Base-by-base conservation (phyloP, 225 moss, liverwort and hornwort genomes). In the Pleurozium schreberi region DNA sequence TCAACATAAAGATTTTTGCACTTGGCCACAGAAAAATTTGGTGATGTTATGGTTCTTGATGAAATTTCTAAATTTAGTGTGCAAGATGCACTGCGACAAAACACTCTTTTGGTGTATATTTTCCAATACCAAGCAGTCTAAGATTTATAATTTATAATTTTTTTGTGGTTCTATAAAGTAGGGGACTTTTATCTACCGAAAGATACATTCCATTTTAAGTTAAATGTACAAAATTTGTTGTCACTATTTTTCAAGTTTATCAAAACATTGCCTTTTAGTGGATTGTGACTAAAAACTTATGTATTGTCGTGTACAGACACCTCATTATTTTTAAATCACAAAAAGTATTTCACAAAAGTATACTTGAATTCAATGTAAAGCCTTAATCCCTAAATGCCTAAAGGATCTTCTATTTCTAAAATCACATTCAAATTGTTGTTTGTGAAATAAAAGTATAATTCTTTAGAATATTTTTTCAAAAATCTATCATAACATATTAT, bases 21-120 rank as follows among this genome's bases (percentile, higher is more conserved):
- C n/a, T n/a, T n/a, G n/a, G n/a, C n/a, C n/a, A n/a, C n/a, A n/a
- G n/a, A n/a, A n/a, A n/a, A n/a, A n/a, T n/a, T n/a, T n/a, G n/a
- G n/a, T n/a, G n/a, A n/a, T n/a, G n/a, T n/a, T n/a, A n/a, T n/a
- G n/a, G n/a, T 31, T 47, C 4, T 30, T 30, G 1, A 47, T 30
- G 18, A 18, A 1, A 47, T 47, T 0, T 30, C 0, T 18, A 17
- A 17, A 28, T 18, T 74, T 74, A 7, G 3, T 43, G 1, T 9
- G 3, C 0, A 71, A 0, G n/a, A 27, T 71, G 27, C 12, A 28
- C 3, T 1, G 0, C 3, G 16, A 42, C 1, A 5, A 27, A 43
- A 3, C 10, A 43, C 5, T 16, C 13, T 43, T 71, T 27, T 0
- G 2, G 9, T 27, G 1, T 43, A 42, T 1, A 5, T 71, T 3